Evolutionary conservation across 73 alveolate genomes (phyloP), one percentile per base, ranked within the genome.

Genomic region (Urostyla sp.): DNA sequence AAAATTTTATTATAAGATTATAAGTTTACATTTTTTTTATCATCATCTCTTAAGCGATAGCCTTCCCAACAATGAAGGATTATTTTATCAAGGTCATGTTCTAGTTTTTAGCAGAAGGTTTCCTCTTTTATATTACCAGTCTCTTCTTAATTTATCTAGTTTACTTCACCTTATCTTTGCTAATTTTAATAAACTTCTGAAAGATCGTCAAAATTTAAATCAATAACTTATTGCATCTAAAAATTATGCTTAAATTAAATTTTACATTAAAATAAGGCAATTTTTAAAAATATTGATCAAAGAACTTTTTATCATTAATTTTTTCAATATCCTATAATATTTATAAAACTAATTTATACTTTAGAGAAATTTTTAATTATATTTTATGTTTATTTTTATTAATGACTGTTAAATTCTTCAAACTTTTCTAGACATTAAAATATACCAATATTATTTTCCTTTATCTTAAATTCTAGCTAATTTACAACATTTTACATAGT

Each of bases 231-330:
- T 63, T 63, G 35, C 27, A 23, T 63, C 79, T 63, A 63, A 20
- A 20, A 20, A n/a, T 20, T 6, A 21, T n/a, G 20, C 32, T 27
- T 15, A 31, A 13, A 43, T 15, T 43, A 1, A 11, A 20, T 24
- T 7, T 63, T 63, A 63, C 79, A 63, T 63, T 60, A 38, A 63
- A 63, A 43, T 63, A 57, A 6, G 79, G 79, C 37, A 63, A 38
- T 3, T 57, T 43, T 28, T 63, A 11, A 13, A 63, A 1, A 63
- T 63, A 60, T 27, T 63, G 3, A 0, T 63, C 79, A 16, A 37
- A 23, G 31, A 57, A 63, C n/a, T 63, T 60, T 63, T 23, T 63
- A 13, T 43, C 50, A 26, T 63, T 26, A 57, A 63, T 28, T 2
- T 63, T 60, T 63, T 63, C 10, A 40, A 63, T 63, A 43, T 63